These are phyloP conservation scores for Fusarium sp. DNA, from an alignment of 2,329 filamentous ascomycete species.

Conservation along the genomic window DNA sequence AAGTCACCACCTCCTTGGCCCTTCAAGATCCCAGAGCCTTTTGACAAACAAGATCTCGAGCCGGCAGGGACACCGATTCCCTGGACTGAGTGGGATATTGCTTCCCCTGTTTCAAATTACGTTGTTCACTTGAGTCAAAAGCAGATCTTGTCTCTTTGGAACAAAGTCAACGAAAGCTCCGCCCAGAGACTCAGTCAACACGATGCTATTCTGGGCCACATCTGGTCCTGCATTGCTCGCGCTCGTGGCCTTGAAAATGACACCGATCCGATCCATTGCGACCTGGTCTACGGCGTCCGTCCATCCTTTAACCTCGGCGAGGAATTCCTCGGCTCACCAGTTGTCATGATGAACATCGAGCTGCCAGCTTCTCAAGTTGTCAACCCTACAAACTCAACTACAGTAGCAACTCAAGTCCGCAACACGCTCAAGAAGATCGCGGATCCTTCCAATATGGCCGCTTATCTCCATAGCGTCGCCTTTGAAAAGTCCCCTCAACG, in stretches of 20 bases:
- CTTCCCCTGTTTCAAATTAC: constrained; percentile 35
- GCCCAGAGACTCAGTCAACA: constrained; percentile 32
- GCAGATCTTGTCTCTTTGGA: constrained; percentile 27
- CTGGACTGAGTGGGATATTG: constrained; percentile 41
- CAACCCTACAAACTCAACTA: neutral
- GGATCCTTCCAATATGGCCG: constrained; percentile 3
- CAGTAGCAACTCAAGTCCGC: constrained; percentile 19
- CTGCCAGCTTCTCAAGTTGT: constrained; percentile 13
- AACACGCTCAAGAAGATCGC: constrained; percentile 21
- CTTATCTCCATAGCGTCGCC: constrained; percentile 33
- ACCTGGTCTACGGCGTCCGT: constrained; percentile 37
- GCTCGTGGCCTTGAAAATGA: constrained; percentile 25
- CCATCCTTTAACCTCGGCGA: constrained; percentile 19
- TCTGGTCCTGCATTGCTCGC: constrained; percentile 43
- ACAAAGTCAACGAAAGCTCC: neutral
- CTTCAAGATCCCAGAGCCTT: neutral
- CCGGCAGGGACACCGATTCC: constrained; percentile 34
- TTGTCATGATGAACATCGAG: constrained; percentile 40
- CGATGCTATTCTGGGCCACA: constrained; percentile 40
- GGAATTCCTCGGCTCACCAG: constrained; percentile 37
- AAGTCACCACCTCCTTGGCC: constrained; percentile 26
- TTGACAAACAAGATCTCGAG: neutral
- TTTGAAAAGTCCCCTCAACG: constrained; percentile 43
- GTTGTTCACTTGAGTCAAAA: constrained; percentile 31
- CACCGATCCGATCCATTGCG: constrained; percentile 26